Evolutionary conservation across 352 stramenopile genomes (phyloP), one percentile per base, ranked within the genome.

Genomic region (Pythium plurisporium): DNA sequence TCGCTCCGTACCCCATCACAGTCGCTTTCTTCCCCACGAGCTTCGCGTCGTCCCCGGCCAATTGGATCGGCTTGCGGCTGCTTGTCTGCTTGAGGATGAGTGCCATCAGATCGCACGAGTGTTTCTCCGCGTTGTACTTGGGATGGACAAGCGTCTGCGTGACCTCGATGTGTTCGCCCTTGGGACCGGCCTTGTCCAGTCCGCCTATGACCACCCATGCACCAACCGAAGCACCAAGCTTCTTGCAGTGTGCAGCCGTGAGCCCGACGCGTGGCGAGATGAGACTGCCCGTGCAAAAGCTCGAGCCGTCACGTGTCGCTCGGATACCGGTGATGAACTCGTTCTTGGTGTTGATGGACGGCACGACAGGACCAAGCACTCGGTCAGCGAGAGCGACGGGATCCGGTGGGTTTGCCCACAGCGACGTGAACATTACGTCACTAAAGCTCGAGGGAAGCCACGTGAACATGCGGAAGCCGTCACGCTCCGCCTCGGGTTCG

Each of bases 171-270:
- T 52, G 40, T 26, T 67, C 60, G 38, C 20, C 23, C 29, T 33
- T 19, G 20, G 36, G 22, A 14, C 53, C 60, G 27, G 26, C 50
- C 22, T 46, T 56, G 4, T 36, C 34, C 8, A 31, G 37, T 6
- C 45, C 15, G 9, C 60, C 60, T 15, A 63, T 55, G 5, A 47
- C 43, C 2, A 67, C 60, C 14, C 29, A 59, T 22, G 50, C 40
- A 14, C 31, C 31, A 1, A 55, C 23, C 2, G 53, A 26, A 14
- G 27, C 41, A 6, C 53, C 53, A 26, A 58, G 45, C 5, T 54
- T 30, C 36, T 75, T 62, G 60, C 69, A 77, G 31, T 72, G 65
- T 17, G 67, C 72, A 0, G 72, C 72, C 5, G 72, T 81, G 20
- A 81, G 56, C 34, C 78, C 67, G 29, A 34, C 20, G 9, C 25